Percentiles rank a stretch among this genome's conserved stretches.
Evolutionary conservation across 371 early-diverging fungal genomes (phyloP).

Genomic region (Dinochytrium kinnereticum): DNA sequence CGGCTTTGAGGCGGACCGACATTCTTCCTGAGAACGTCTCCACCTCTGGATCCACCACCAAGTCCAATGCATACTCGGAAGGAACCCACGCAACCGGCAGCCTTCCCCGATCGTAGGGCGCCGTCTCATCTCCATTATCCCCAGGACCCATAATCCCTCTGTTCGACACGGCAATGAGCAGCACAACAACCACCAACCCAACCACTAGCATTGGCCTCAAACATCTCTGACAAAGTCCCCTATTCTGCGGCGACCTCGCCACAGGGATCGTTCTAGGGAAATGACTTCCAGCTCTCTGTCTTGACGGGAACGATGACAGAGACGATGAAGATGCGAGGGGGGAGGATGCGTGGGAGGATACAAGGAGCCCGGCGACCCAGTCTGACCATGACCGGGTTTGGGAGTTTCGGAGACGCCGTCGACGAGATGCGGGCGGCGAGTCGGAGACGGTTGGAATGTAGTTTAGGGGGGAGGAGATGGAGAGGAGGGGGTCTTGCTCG

Average conservation of each 20-base stretch:
- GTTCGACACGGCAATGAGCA: not conserved
- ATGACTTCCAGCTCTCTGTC: not conserved
- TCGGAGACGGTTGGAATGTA: not conserved
- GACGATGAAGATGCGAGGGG: not conserved
- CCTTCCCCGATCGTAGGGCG: not conserved
- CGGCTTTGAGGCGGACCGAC: not conserved
- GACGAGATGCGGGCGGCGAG: constrained; percentile 1
- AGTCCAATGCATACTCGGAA: not conserved
- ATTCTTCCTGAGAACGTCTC: not conserved
- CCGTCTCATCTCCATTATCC: not conserved
- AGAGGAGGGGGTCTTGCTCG: constrained; percentile 10
- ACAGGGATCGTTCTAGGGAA: not conserved
- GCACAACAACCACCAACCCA: not conserved
- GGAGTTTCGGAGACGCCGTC: not conserved
- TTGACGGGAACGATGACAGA: not conserved
- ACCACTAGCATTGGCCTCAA: not conserved
- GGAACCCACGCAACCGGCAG: not conserved
- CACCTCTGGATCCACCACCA: constrained; percentile 1
- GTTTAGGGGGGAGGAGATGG: constrained; percentile 14
- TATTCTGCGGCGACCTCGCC: not conserved
- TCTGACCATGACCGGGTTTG: constrained; percentile 1
- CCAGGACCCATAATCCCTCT: constrained; percentile 1
- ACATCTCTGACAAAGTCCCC: not conserved
- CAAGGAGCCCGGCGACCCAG: constrained; percentile 5
- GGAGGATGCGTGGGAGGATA: not conserved